Base-by-base conservation (phyloP, 75 land plant species). In the Larix kaempferi region DNA sequence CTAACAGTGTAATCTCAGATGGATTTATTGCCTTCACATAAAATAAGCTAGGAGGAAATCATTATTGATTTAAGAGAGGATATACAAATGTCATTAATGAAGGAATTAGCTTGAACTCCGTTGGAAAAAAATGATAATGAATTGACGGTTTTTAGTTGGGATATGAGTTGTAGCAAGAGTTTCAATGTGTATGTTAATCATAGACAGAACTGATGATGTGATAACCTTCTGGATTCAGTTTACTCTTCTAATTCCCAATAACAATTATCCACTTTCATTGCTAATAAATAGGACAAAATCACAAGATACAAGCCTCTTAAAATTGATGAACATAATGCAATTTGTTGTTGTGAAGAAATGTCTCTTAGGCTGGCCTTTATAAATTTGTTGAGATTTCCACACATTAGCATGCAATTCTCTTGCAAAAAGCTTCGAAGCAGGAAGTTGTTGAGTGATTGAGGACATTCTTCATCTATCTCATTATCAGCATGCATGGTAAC, bases 121-220 rank as follows among this genome's bases (percentile, higher is more conserved):
- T n/a, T n/a, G n/a, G 35, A 95, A 89, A 84, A 92, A 95, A 82
- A 95, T 90, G 58, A 95, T 89, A 22, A 91, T 95, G 57, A 92
- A 92, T 54, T 93, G 91, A 69, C 93, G 90, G 75, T 86, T 89
- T 59, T 93, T 95, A 63, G 89, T 80, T 78, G 94, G 90, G 78
- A 93, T 93, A 92, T 92, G 95, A 65, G 93, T 92, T 44, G 98
- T 95, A 75, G 98, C 98, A 81, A 95, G 90, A 52, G 91, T 90
- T 54, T 95, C 98, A 66, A 95, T 81, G 78, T 92, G 98, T 95
- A 95, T 95, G 77, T 95, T 29, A 76, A 92, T 95, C 79, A 95
- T 95, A 10, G 98, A 91, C 66, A 92, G 81, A 73, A 95, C 91
- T 55, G 93, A 92, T 44, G 98, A 95, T 52, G 95, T 93, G 89